phyloP scores from a whole-genome alignment of 768 basidiomycete genomes.

The Agrocybe pediades region DNA sequence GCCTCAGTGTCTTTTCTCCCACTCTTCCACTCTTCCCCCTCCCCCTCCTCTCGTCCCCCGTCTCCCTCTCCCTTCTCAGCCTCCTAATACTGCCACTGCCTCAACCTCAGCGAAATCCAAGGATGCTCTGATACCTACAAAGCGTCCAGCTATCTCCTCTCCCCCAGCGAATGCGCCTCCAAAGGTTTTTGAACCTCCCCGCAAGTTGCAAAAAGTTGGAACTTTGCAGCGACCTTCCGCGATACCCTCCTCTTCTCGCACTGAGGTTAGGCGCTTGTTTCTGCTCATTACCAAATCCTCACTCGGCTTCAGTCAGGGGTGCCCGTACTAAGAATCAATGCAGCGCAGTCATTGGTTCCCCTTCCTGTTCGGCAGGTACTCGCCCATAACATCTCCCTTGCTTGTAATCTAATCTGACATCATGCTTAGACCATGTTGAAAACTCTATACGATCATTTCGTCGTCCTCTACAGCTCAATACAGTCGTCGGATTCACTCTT shows the following conservation, averaged over 20 bases:
- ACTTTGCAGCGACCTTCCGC: constrained; percentile 42
- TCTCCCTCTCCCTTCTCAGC: constrained; percentile 20
- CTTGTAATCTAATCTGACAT: constrained; percentile 9
- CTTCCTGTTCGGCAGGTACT: constrained; percentile 77
- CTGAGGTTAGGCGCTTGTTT: constrained; percentile 28
- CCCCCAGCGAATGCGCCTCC: constrained; percentile 28
- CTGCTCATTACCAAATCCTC: constrained; percentile 1
- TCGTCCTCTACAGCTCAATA: constrained; percentile 63
- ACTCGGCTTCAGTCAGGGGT: constrained; percentile 48
- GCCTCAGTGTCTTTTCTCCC: constrained; percentile 67
- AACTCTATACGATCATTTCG: constrained; percentile 72
- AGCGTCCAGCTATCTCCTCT: constrained; percentile 45
- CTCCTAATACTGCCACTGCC: not conserved
- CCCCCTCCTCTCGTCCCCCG: constrained; percentile 30
- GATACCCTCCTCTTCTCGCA: constrained; percentile 39
- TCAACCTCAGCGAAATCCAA: constrained; percentile 16
- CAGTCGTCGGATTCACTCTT: constrained; percentile 55
- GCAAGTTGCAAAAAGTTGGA: constrained; percentile 64
- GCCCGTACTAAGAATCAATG: constrained; percentile 65
- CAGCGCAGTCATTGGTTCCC: constrained; percentile 71
- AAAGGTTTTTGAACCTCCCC: constrained; percentile 50
- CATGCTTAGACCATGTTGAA: constrained; percentile 69
- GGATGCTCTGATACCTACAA: constrained; percentile 44
- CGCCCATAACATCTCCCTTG: not conserved
- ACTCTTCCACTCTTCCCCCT: constrained; percentile 40